Percentiles rank a stretch among this genome's conserved stretches.
Evolutionary conservation across 495 filamentous ascomycete genomes (phyloP).

Genomic region (Xylaria scruposa): DNA sequence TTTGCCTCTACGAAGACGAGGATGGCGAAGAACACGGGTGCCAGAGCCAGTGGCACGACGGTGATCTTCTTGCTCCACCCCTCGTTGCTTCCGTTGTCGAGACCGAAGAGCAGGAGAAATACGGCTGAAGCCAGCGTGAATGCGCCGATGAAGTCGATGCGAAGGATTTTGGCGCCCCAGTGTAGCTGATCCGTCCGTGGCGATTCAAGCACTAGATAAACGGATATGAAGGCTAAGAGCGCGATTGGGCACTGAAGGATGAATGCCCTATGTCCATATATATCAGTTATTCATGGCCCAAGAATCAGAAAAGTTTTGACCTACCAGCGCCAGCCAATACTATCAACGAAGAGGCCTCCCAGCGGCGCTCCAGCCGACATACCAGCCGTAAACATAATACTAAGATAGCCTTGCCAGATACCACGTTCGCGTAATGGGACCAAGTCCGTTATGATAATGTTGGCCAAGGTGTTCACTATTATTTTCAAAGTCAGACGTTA

Average conservation of each 20-base stretch:
- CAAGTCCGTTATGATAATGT: conserved; percentile 79
- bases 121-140: conserved; percentile 73
- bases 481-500: background rate
- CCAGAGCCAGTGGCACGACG: conserved; percentile 62
- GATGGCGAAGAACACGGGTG: conserved; percentile 65
- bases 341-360: conserved; percentile 77
- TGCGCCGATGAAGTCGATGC: conserved; percentile 83
- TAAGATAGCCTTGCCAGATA: conserved; percentile 82
- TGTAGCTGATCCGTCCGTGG: conserved; percentile 58
- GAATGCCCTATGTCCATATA: conserved; percentile 63
- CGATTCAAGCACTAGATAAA: conserved; percentile 67
- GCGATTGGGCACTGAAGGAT: conserved; percentile 74
- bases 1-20: conserved; percentile 76
- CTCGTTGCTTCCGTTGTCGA: conserved; percentile 80
- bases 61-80: conserved; percentile 69
- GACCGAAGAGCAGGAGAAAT: conserved; percentile 72
- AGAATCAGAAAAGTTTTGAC: conserved; percentile 26
- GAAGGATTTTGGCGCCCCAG: conserved; percentile 60
- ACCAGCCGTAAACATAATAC: conserved; percentile 77
- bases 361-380: conserved; percentile 75
- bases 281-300: background rate
- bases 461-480: conserved; percentile 77
- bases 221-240: conserved; percentile 67
- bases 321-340: conserved; percentile 83
- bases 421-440: conserved; percentile 78